Base-by-base conservation (phyloP, 768 basidiomycete species). In the Phanerochaete sordida region DNA sequence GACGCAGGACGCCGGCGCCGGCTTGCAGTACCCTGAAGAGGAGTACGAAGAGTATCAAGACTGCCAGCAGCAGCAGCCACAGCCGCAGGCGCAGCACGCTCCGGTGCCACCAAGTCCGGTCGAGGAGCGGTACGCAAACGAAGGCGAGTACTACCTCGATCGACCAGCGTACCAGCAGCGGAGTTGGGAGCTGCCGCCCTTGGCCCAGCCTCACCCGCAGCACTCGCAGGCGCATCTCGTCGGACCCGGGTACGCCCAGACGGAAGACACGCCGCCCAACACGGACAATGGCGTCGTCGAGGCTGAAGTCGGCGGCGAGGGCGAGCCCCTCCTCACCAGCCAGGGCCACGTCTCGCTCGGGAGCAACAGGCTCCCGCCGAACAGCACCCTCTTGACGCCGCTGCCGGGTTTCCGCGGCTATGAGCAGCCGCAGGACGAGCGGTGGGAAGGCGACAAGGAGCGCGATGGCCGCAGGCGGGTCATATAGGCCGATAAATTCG, bases 341-440 rank as follows among this genome's bases (percentile, higher is more conserved):
- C 30, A 35, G 21, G 51, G 51, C 30, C 62, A 60, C 44, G 62
- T 60, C 43, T 21, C 53, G 30, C 56, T 64, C 4, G 62, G 62
- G 1, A 43, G 30, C 43, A 64, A 64, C 43, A 31, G 59, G 28
- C 56, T 64, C n/a, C 62, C 62, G 55, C 50, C 54, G 28, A 39
- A 64, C 45, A 60, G 62, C 56, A 60, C 59, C 30, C 56, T 60
- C 33, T 33, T 64, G 55, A 64, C 59, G 39, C 54, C 62, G 47
- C 45, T 64, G 49, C 62, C 62, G n/a, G 49, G 49, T 23, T 54
- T 59, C 31, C 55, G 33, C 45, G 27, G 35, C 52, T 26, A 37
- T 50, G 37, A 31, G 27, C 44, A 44, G 47, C 1, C 46, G 57
- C 24, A 54, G 24, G 52, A 50, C 19, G 52, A 30, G 52, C 28